These are phyloP conservation scores for Mollisiaceae sp. DNA, from an alignment of 2,329 filamentous ascomycete genomes.

Conservation along the genomic window DNA sequence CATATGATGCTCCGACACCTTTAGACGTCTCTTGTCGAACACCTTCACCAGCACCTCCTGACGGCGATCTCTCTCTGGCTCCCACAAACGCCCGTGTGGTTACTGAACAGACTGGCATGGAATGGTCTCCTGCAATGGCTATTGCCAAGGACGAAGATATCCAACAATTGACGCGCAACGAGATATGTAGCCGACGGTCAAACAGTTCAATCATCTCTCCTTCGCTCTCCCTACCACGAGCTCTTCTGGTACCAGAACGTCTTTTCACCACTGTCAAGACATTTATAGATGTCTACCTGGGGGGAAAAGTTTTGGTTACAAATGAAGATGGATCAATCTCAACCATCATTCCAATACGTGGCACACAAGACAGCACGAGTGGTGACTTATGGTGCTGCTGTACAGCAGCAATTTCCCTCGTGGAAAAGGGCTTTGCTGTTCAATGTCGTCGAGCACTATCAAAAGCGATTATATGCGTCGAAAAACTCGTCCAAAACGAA, in stretches of 20 bases:
- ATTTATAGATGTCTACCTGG: conserved; percentile 22
- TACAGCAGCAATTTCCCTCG: conserved; percentile 16
- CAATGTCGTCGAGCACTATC: conserved; percentile 28
- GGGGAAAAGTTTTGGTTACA: conserved; percentile 12
- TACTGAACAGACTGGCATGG: background rate
- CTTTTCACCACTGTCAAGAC: conserved; percentile 23
- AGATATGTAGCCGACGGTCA: background rate
- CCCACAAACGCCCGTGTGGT: background rate
- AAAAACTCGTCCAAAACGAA: conserved; percentile 24
- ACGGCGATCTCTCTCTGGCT: background rate
- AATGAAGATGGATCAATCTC: conserved; percentile 9
- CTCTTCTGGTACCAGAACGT: conserved; percentile 20
- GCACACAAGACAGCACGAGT: background rate
- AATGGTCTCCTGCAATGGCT: background rate
- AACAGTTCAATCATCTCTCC: background rate
- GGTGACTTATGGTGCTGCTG: conserved; percentile 24
- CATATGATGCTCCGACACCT: conserved; percentile 12
- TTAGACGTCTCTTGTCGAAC: conserved; percentile 18
- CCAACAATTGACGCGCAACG: background rate
- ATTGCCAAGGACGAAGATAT: background rate
- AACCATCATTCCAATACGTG: background rate
- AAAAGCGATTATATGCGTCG: conserved; percentile 24
- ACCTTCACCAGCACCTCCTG: conserved; percentile 12
- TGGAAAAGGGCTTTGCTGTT: conserved; percentile 14
- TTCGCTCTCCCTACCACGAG: conserved; percentile 12